These are phyloP conservation scores for Trichomonascus vanleenenianus DNA, from an alignment of 805 yeast genomes.

Conservation along the genomic window DNA sequence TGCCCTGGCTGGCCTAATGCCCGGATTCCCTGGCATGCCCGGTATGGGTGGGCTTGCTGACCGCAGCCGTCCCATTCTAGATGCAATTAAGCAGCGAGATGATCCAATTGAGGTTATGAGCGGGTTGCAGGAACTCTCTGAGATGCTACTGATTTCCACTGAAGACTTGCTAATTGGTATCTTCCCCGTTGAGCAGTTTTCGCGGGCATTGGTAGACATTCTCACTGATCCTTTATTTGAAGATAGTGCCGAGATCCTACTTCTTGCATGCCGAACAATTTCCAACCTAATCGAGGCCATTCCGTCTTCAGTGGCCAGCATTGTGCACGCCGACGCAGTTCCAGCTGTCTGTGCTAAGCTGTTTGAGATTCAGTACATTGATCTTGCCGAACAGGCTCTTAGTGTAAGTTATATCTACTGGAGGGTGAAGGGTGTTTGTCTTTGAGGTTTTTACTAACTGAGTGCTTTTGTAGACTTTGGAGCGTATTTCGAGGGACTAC, in stretches of 20 bases:
- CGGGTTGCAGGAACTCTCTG: conserved; percentile 29
- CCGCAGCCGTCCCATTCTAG: conserved; percentile 19
- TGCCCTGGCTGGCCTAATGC: conserved; percentile 21
- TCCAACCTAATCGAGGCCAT: conserved; percentile 74
- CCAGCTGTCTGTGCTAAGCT: conserved; percentile 59
- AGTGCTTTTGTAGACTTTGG: conserved; percentile 38
- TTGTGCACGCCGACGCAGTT: conserved; percentile 59
- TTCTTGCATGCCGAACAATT: conserved; percentile 76
- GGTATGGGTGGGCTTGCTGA: conserved; percentile 8
- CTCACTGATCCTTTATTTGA: conserved; percentile 49
- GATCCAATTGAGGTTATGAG: conserved; percentile 25
- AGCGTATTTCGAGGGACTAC: conserved; percentile 27
- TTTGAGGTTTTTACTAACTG: conserved; percentile 46
- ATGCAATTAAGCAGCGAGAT: conserved; percentile 20
- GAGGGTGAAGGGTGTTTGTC: background rate
- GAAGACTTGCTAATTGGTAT: conserved; percentile 23
- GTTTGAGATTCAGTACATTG: conserved; percentile 73
- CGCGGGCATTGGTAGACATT: conserved; percentile 47
- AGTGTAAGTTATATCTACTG: conserved; percentile 37
- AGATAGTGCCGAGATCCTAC: conserved; percentile 69
- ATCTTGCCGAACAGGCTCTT: conserved; percentile 84
- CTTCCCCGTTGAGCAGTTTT: conserved; percentile 52
- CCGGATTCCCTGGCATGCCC: conserved; percentile 14
- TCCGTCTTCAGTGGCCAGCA: conserved; percentile 52
- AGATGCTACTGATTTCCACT: conserved; percentile 26